Conservation (phyloP, 345 rosid species). For the Salix viminalis region DNA sequence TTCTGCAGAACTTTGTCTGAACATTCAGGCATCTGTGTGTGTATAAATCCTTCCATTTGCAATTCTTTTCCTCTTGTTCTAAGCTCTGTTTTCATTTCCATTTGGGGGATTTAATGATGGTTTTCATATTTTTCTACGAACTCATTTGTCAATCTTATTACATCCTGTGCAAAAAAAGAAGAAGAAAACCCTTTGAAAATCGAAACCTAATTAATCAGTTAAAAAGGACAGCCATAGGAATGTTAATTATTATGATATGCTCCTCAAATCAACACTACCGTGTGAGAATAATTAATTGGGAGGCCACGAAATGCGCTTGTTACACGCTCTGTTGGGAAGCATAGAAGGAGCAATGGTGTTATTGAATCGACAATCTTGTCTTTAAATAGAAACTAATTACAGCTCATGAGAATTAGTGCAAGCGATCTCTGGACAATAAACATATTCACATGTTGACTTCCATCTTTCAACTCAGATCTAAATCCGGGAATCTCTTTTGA, state of each 20-base stretch:
- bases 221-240: neutral
- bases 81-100: neutral
- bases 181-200: neutral
- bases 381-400: constrained; percentile 6
- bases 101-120: neutral
- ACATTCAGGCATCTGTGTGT: too few relatives aligned
- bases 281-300: neutral
- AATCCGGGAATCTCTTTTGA: constrained; percentile 40
- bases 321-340: constrained; percentile 6
- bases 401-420: constrained; percentile 9
- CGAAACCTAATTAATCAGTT: too few relatives aligned
- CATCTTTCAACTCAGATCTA: constrained; percentile 34
- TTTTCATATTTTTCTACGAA: neutral
- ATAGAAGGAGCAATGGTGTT: constrained; percentile 17
- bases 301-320: constrained; percentile 5
- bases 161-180: neutral
- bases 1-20: too few relatives aligned
- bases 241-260: neutral
- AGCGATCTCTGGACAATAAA: constrained; percentile 16
- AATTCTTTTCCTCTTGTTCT: too few relatives aligned
- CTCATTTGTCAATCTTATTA: neutral
- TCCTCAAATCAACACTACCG: neutral
- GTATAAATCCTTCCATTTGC: too few relatives aligned
- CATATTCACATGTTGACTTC: constrained; percentile 24
- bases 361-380: constrained; percentile 16